Base-by-base conservation (phyloP, 1,284 basidiomycete genomes). In the Tilletia caries region DNA sequence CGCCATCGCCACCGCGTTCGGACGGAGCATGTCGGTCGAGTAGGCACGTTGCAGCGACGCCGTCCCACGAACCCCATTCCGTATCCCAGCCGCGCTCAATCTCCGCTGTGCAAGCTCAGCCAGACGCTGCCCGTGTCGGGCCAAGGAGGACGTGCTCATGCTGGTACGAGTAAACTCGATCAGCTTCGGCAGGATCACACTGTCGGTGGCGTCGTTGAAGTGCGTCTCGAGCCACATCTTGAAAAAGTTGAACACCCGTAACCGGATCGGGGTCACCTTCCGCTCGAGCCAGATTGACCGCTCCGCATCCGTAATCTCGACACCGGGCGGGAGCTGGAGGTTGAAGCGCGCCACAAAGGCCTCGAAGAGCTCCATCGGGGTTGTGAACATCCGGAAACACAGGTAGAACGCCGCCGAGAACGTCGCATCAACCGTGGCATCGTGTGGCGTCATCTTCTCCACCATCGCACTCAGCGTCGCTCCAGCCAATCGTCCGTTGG, bases 401-500 rank as follows among this genome's bases (percentile, higher is more conserved):
- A 95, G 86, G 87, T 95, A 95, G 86, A 98, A 98, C 20, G 95
- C 91, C 1, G 90, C 89, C 29, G 90, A 88, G 81, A 97, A 94
- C 0, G 89, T 89, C 20, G 90, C 86, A 77, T 98, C 94, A 70
- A 85, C 84, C 65, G 92, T 88, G 64, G 90, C 90, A 79, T 94
- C 92, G 80, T 95, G 92, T 1, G 94, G 92, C n/a, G 95, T 95
- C 90, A 98, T 91, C 85, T 92, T 93, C 84, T 95, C 94, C 10
- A 98, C 90, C 52, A 98, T 86, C 1, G 91, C 94, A 18, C 88
- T 87, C 68, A 98, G 86, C 1, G 93, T 94, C 1, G 93, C 96
- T 32, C 95, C 95, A 8, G 95, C 91, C 25, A 98, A 88, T 1
- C 93, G 93, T 20, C 98, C 94, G 60, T 87, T 87, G 83, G 95